phyloP scores from a whole-genome alignment of 345 rosid genomes.

The Eucalyptus marginata region DNA sequence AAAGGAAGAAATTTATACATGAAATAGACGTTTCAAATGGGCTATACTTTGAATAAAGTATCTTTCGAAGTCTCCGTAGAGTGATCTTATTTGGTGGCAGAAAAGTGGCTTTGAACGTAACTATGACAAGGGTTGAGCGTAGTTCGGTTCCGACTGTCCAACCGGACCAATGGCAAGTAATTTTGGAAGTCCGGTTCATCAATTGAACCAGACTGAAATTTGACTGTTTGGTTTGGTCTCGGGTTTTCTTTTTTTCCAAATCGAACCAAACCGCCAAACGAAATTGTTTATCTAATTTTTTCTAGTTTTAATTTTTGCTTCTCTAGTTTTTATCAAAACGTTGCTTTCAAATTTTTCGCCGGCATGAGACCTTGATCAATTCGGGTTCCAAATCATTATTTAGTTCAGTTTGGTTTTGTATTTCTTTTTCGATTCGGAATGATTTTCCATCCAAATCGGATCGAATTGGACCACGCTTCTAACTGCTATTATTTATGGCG shows the following conservation, averaged over 20 bases:
- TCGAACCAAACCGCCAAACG: not conserved
- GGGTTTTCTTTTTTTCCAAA: not conserved
- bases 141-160: not conserved
- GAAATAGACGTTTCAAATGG: not conserved
- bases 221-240: not conserved
- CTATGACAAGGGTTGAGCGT: not conserved
- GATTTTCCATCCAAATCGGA: not conserved
- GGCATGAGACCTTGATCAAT: not conserved
- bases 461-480: not conserved
- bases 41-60: not conserved
- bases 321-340: not conserved
- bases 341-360: not conserved
- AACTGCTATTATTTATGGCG: not conserved
- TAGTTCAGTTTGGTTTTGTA: not conserved
- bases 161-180: too few relatives aligned
- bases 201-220: not conserved
- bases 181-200: too few relatives aligned
- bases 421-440: not conserved
- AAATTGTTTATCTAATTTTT: not conserved
- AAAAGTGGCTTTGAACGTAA: not conserved
- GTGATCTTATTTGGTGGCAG: not conserved
- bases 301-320: not conserved
- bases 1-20: not conserved
- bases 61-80: not conserved
- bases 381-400: not conserved